phyloP scores from a whole-genome alignment of 768 basidiomycete species.

The Lepiota subincarnata region DNA sequence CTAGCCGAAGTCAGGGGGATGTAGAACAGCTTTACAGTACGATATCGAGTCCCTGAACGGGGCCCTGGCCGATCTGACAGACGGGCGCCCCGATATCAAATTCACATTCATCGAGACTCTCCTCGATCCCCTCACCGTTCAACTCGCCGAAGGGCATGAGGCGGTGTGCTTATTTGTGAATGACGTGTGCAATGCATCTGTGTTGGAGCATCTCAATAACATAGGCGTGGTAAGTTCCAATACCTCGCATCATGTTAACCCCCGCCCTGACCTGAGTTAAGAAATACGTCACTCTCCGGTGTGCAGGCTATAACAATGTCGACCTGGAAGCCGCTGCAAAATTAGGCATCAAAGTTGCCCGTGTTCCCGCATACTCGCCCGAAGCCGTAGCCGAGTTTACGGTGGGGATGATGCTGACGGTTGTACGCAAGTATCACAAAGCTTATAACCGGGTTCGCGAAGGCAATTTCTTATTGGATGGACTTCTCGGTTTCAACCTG shows the following conservation, averaged over 20 bases:
- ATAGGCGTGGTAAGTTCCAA: slow-evolving; percentile 31
- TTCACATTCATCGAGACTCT: slow-evolving; percentile 36
- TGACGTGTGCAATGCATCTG: slow-evolving; percentile 33
- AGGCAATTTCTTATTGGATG: slow-evolving; percentile 42
- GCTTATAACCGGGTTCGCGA: slow-evolving; percentile 42
- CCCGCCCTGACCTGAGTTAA: slow-evolving; percentile 10
- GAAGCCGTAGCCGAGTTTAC: slow-evolving; percentile 43
- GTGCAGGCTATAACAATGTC: slow-evolving; percentile 41
- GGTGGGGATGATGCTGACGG: slow-evolving; percentile 43
- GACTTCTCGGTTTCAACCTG: slow-evolving; percentile 38
- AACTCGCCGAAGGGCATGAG: slow-evolving; percentile 33
- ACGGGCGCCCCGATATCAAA: slow-evolving; percentile 20
- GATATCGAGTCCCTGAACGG: slow-evolving; percentile 30
- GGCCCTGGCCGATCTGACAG: slow-evolving; percentile 18
- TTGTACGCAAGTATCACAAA: slow-evolving; percentile 43
- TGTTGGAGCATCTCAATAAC: slow-evolving; percentile 27
- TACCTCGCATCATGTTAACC: not conserved
- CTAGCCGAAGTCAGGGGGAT: not conserved
- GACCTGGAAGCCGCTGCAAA: slow-evolving; percentile 28
- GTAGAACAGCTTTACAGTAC: slow-evolving; percentile 22
- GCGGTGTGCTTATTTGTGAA: slow-evolving; percentile 42
- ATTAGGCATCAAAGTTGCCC: slow-evolving; percentile 32
- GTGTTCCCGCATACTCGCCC: slow-evolving; percentile 41
- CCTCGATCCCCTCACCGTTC: slow-evolving; percentile 30
- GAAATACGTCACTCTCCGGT: slow-evolving; percentile 39